Percentiles rank a stretch among this genome's conserved stretches.
phyloP scores from a whole-genome alignment of 2,329 filamentous ascomycete genomes.

The Xylariales sp. region DNA sequence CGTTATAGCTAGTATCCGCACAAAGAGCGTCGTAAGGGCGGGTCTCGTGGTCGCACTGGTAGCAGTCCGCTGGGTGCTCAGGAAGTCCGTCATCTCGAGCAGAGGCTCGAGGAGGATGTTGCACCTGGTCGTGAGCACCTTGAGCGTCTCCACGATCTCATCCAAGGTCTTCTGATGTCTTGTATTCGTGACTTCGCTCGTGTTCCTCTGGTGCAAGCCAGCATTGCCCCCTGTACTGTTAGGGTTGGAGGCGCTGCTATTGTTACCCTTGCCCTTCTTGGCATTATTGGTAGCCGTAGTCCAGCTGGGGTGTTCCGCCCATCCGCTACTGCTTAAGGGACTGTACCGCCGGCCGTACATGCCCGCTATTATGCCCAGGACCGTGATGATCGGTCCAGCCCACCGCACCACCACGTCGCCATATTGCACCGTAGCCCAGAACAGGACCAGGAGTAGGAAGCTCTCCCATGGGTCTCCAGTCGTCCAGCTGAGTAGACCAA shows the following conservation, averaged over 20 bases:
- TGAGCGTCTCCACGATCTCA: slow-evolving; percentile 92
- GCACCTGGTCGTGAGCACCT: slow-evolving; percentile 84
- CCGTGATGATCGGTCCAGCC: slow-evolving; percentile 78
- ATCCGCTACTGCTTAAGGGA: slow-evolving; percentile 80
- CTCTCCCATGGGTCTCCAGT: slow-evolving; percentile 94
- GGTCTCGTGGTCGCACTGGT: slow-evolving; percentile 89
- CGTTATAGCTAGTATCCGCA: slow-evolving; percentile 81
- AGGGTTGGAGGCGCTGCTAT: slow-evolving; percentile 19
- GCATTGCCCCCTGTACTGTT: slow-evolving; percentile 20
- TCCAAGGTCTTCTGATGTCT: slow-evolving; percentile 91
- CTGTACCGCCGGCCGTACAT: slow-evolving; percentile 93
- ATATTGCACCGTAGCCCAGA: slow-evolving; percentile 84
- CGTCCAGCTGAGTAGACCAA: slow-evolving; percentile 88
- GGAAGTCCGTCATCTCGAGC: slow-evolving; percentile 83
- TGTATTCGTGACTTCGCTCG: slow-evolving; percentile 57
- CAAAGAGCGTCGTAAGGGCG: slow-evolving; percentile 81
- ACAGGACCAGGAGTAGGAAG: slow-evolving; percentile 78
- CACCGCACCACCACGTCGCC: slow-evolving; percentile 77
- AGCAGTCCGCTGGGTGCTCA: slow-evolving; percentile 84
- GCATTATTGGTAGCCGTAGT: slow-evolving; percentile 17
- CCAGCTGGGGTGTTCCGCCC: slow-evolving; percentile 42
- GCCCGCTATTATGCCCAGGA: slow-evolving; percentile 73
- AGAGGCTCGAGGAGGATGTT: slow-evolving; percentile 90
- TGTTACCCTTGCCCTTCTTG: slow-evolving; percentile 27
- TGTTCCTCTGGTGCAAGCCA: slow-evolving; percentile 35